Percentiles rank a stretch among this genome's conserved stretches.
Conservation (phyloP, 2,329 filamentous ascomycete species). For the Colletotrichum graminicola region DNA sequence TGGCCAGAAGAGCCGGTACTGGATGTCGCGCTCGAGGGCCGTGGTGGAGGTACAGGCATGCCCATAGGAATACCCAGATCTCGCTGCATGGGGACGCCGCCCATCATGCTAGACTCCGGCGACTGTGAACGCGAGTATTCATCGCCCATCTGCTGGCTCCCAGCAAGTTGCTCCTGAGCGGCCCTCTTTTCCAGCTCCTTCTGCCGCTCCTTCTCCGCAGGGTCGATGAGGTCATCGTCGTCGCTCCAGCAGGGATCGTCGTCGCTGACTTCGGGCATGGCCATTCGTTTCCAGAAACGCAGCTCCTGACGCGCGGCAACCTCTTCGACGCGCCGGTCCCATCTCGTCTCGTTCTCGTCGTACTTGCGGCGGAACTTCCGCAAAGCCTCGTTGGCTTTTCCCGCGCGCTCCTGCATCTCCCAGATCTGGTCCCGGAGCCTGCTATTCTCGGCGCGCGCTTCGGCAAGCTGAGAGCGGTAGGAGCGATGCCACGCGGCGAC, state of each 20-base stretch:
- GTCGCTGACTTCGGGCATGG: slow-evolving; percentile 70
- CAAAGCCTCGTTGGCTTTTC: slow-evolving; percentile 68
- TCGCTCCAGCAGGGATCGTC: slow-evolving; percentile 73
- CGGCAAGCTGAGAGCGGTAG: slow-evolving; percentile 74
- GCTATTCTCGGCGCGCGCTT: slow-evolving; percentile 73
- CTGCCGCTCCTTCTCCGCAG: slow-evolving; percentile 69
- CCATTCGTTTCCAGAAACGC: slow-evolving; percentile 76
- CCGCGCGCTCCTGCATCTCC: slow-evolving; percentile 73
- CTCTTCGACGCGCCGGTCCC: slow-evolving; percentile 66
- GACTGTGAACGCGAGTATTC: slow-evolving; percentile 49
- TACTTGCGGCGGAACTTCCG: slow-evolving; percentile 68
- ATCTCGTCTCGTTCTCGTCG: slow-evolving; percentile 67
- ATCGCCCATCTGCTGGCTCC: slow-evolving; percentile 51
- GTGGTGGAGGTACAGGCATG: slow-evolving; percentile 53
- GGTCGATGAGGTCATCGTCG: slow-evolving; percentile 74
- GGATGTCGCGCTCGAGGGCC: slow-evolving; percentile 57
- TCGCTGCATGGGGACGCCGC: slow-evolving; percentile 59
- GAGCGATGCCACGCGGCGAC: slow-evolving; percentile 74
- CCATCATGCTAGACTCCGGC: slow-evolving; percentile 48
- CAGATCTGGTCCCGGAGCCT: slow-evolving; percentile 74
- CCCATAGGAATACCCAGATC: slow-evolving; percentile 47
- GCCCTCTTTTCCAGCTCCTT: slow-evolving; percentile 63
- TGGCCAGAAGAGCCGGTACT: slow-evolving; percentile 59
- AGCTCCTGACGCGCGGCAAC: slow-evolving; percentile 68
- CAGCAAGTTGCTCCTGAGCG: slow-evolving; percentile 53